Percentiles rank a stretch among this genome's conserved stretches.
These are phyloP conservation scores for Cyclostephanos tholiformis DNA, from an alignment of 108 stramenopile species.

Conservation along the genomic window DNA sequence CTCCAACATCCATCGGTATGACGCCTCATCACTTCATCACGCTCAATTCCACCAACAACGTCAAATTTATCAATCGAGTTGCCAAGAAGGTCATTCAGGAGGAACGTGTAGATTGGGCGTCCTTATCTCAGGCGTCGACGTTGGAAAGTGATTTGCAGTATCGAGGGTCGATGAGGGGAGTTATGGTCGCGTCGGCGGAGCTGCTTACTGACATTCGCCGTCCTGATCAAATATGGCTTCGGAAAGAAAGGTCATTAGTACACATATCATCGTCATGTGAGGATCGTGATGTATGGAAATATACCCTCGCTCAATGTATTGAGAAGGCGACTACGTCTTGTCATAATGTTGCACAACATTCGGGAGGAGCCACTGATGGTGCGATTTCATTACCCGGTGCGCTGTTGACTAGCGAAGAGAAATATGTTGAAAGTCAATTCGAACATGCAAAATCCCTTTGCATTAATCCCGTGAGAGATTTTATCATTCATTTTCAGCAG, in stretches of 20 bases:
- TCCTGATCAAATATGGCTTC: constrained; percentile 91
- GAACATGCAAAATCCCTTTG: constrained; percentile 83
- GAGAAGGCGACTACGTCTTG: constrained; percentile 22
- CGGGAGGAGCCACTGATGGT: not conserved
- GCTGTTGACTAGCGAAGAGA: constrained; percentile 65
- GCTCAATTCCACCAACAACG: constrained; percentile 68
- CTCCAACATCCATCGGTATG: constrained; percentile 54
- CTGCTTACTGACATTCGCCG: constrained; percentile 84
- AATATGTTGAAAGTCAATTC: constrained; percentile 73
- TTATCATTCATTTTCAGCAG: not conserved
- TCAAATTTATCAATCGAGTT: constrained; percentile 80
- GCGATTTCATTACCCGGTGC: not conserved
- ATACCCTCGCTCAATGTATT: constrained; percentile 68
- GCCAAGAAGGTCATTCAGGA: constrained; percentile 78
- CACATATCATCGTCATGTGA: constrained; percentile 87
- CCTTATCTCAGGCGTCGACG: constrained; percentile 48
- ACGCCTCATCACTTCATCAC: constrained; percentile 86
- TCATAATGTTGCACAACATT: constrained; percentile 1
- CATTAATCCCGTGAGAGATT: constrained; percentile 53
- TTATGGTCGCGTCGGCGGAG: constrained; percentile 56
- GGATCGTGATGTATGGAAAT: constrained; percentile 89
- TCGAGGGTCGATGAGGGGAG: constrained; percentile 30
- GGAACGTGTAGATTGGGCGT: constrained; percentile 79
- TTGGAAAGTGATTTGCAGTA: constrained; percentile 14
- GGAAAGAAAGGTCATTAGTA: constrained; percentile 71